Conservation (phyloP, 768 basidiomycete species). For the Lentinula aciculospora region DNA sequence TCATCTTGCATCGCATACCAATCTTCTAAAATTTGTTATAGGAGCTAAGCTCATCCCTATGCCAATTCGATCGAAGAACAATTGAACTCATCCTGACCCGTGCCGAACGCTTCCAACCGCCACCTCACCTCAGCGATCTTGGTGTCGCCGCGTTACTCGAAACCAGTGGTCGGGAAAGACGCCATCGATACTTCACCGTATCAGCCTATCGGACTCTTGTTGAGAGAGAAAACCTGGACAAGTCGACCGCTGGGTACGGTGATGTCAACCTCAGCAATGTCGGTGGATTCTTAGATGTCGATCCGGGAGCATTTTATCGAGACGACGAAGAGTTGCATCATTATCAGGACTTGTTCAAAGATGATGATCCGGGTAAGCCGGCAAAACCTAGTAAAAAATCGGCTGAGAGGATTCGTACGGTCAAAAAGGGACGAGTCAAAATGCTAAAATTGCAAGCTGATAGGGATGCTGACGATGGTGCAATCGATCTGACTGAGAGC, state of each 20-base stretch:
- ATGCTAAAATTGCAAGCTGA: neutral
- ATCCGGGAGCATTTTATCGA: constrained; percentile 51
- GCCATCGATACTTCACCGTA: constrained; percentile 78
- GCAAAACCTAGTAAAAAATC: constrained; percentile 26
- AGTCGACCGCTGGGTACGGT: constrained; percentile 32
- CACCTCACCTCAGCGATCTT: constrained; percentile 68
- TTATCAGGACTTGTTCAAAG: constrained; percentile 49
- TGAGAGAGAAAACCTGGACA: constrained; percentile 58
- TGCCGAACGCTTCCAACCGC: constrained; percentile 58
- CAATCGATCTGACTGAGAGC: constrained; percentile 5
- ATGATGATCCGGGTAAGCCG: constrained; percentile 18
- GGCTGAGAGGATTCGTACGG: constrained; percentile 49
- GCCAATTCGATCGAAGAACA: constrained; percentile 74
- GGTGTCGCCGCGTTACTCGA: constrained; percentile 72
- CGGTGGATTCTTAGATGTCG: constrained; percentile 47
- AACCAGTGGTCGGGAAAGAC: constrained; percentile 78
- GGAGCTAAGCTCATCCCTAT: constrained; percentile 60
- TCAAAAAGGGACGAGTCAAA: constrained; percentile 25
- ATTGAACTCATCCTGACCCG: constrained; percentile 76
- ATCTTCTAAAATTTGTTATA: constrained; percentile 18
- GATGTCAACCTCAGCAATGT: constrained; percentile 42
- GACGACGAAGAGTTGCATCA: constrained; percentile 31
- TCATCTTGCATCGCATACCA: neutral
- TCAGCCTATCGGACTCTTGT: constrained; percentile 63
- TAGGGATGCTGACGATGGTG: constrained; percentile 8